A percentile compares a stretch with the other conserved stretches of the same genome.
These are phyloP conservation scores for Nelumbo lutea DNA, from an alignment of 164 flowering plant species.

Conservation along the genomic window DNA sequence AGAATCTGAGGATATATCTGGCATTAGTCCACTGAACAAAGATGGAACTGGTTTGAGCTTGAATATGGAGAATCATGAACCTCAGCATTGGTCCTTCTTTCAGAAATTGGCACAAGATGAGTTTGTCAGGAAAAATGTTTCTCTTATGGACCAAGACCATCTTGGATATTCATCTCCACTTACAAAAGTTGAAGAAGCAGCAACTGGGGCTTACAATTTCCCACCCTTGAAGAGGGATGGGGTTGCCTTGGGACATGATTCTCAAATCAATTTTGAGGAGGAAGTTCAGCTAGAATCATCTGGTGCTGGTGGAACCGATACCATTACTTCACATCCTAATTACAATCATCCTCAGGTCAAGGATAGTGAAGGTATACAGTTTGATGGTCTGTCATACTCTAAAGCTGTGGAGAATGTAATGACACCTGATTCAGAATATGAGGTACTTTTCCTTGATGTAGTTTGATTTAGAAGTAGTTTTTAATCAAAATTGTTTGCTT, in stretches of 20 bases:
- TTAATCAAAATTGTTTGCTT: neutral
- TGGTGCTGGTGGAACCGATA: slow-evolving; percentile 13
- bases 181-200: slow-evolving; percentile 35
- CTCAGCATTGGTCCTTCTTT: slow-evolving; percentile 88
- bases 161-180: slow-evolving; percentile 42
- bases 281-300: slow-evolving; percentile 26
- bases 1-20: slow-evolving; percentile 36
- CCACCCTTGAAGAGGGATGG: slow-evolving; percentile 31
- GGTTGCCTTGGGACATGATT: slow-evolving; percentile 22
- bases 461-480: neutral
- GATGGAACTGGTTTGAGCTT: slow-evolving; percentile 83
- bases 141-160: slow-evolving; percentile 83
- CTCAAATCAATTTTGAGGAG: slow-evolving; percentile 28
- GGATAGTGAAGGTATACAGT: slow-evolving; percentile 42
- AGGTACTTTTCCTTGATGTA: slow-evolving; percentile 36
- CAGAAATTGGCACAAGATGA: slow-evolving; percentile 72
- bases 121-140: slow-evolving; percentile 53
- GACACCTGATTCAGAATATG: slow-evolving; percentile 53
- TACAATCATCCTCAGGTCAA: slow-evolving; percentile 30
- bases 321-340: slow-evolving; percentile 12
- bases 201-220: slow-evolving; percentile 30
- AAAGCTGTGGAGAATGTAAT: slow-evolving; percentile 30
- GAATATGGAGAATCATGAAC: slow-evolving; percentile 86
- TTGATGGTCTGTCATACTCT: slow-evolving; percentile 34
- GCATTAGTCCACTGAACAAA: slow-evolving; percentile 25